phyloP scores from a whole-genome alignment of 768 basidiomycete species.

The Amanita subjunquillea region DNA sequence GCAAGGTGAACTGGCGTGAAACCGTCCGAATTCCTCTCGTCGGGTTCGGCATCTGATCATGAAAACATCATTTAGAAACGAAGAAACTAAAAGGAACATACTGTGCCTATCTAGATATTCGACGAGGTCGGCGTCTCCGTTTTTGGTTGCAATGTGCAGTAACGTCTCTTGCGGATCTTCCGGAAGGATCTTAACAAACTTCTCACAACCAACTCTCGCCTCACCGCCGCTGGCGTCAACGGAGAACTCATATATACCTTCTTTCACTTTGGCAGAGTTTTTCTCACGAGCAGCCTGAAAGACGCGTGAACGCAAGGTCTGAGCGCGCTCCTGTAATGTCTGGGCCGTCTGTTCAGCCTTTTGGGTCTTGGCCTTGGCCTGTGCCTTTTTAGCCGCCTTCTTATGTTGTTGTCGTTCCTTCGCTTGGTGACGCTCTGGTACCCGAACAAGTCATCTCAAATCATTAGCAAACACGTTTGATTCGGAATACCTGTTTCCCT shows the following conservation, averaged over 20 bases:
- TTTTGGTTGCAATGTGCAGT: conserved; percentile 51
- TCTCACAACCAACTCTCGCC: conserved; percentile 43
- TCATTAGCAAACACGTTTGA: not conserved
- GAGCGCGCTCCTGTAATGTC: conserved; percentile 36
- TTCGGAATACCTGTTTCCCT: conserved; percentile 30
- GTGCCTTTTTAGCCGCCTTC: conserved; percentile 48
- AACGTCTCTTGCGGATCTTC: conserved; percentile 58
- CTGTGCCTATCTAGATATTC: conserved; percentile 68
- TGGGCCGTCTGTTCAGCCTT: conserved; percentile 40
- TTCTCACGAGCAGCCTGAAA: conserved; percentile 58
- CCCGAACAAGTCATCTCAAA: conserved; percentile 1
- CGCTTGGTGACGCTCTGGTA: conserved; percentile 41
- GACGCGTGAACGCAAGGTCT: conserved; percentile 46
- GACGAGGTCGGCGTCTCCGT: conserved; percentile 47
- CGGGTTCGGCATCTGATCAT: conserved; percentile 55
- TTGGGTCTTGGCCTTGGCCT: conserved; percentile 38
- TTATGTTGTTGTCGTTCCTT: conserved; percentile 43
- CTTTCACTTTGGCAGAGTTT: conserved; percentile 43
- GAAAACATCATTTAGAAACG: conserved; percentile 9
- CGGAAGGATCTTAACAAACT: conserved; percentile 33
- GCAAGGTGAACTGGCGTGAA: conserved; percentile 62
- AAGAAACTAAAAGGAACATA: conserved; percentile 25
- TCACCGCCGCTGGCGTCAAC: conserved; percentile 71
- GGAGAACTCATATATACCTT: conserved; percentile 56
- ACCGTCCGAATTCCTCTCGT: conserved; percentile 51